Base-by-base conservation (phyloP, 2,329 filamentous ascomycete species). In the Lachnellula suecica region DNA sequence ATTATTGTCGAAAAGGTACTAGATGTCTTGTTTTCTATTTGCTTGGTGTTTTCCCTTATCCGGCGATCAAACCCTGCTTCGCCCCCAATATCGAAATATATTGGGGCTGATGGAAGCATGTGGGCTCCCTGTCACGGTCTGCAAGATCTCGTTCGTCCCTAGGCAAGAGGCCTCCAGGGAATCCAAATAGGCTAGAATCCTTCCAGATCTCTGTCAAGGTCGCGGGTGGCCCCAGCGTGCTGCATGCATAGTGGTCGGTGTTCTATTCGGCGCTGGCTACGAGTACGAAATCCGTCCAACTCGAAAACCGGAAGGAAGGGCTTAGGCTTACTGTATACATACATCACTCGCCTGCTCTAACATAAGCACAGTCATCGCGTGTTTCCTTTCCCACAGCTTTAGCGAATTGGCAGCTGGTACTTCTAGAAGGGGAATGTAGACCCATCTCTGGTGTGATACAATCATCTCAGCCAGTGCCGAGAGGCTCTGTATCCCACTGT, bases 161-260 rank as follows among this genome's bases (percentile, higher is more conserved):
- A 5, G 34, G n/a, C 11, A 17, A 37, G 8, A 37, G 7, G 34
- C 8, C 34, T 37, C n/a, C 10, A 37, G 34, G 17, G 17, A 37
- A n/a, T 44, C 15, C 43, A 44, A 44, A 31, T 24, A 44, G 43
- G 13, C 43, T 44, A 10, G 43, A 31, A 44, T 44, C 24, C 43
- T 44, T 29, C 43, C 10, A n/a, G 34, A 5, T 15, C 17, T 41
- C 8, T 15, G 15, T 5, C 8, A 5, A 22, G 17, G 34, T n/a
- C n/a, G 34, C 7, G 17, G 8, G 24, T 31, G n/a, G n/a, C n/a
- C n/a, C n/a, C n/a, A n/a, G n/a, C n/a, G n/a, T n/a, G n/a, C n/a
- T n/a, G n/a, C n/a, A n/a, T n/a, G n/a, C n/a, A n/a, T n/a, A n/a
- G n/a, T n/a, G n/a, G 24, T 44, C 25, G 22, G 6, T n/a, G 15